Evolutionary conservation across 2,329 filamentous ascomycete genomes (phyloP), one percentile per base, ranked within the genome.

Genomic region (Phaeosphaeria sp.): DNA sequence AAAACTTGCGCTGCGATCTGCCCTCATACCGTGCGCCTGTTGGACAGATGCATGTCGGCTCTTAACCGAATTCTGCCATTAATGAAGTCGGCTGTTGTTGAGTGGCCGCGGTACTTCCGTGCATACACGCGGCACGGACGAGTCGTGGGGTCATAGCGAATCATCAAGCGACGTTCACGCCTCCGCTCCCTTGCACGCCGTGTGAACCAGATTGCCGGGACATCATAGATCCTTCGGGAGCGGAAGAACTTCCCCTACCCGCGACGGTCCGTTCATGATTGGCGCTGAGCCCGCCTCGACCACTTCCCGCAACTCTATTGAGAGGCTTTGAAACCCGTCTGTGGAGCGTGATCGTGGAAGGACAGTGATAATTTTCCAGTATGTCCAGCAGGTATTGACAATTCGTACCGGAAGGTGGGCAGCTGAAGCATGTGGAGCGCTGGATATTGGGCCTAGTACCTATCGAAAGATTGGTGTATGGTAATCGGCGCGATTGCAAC

Each of bases 41-140:
- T 44, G 42, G 42, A 44, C 4, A 22, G 7, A 44, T 7, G 30
- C 30, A 36, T 13, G 30, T 36, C 30, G 30, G 30, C 42, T 47
- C 21, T 27, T 25, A 22, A 47, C 44, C 44, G 22, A 21, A 27
- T 47, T 23, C 17, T 33, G 46, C 18, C 30, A 21, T 11, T 44
- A 27, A 49, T 49, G 18, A 30, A 21, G 9, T n/a, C n/a, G 46
- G 17, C 46, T 13, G 46, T 30, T 33, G 7, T 30, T 27, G 27
- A 33, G n/a, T 33, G 46, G 25, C 46, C 46, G 46, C 30, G 27
- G 46, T 49, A 49, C 25, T 20, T 49, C 46, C 46, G 46, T 20
- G 27, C 27, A 18, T 49, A 33, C 18, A 23, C 46, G 27, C 27
- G 46, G n/a, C 9, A 33, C n/a, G n/a, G 30, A 36, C 15, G 15